phyloP scores from a whole-genome alignment of 2,329 filamentous ascomycete genomes.

The Aspergillus luchuensis region DNA sequence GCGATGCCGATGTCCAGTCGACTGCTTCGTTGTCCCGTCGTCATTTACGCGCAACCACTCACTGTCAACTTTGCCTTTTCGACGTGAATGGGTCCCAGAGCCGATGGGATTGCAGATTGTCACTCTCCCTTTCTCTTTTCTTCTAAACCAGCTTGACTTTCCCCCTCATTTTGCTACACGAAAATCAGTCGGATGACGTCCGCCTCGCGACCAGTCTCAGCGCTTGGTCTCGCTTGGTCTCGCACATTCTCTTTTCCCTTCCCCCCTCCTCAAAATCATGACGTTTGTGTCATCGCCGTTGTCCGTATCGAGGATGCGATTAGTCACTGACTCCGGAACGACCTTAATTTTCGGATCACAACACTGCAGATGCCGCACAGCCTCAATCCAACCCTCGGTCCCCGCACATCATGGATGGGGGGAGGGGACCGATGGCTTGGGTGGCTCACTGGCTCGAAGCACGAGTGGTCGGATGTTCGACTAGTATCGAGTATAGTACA shows the following conservation, averaged over 20 bases:
- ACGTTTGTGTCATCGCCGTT: slow-evolving; percentile 15
- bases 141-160: neutral
- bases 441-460: slow-evolving; percentile 10
- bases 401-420: slow-evolving; percentile 26
- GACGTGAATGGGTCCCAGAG: neutral
- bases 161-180: neutral
- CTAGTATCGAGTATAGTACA: neutral
- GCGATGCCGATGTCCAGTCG: neutral
- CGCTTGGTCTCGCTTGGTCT: slow-evolving; percentile 13
- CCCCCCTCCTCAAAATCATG: slow-evolving; percentile 6
- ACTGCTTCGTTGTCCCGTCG: neutral
- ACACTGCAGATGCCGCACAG: slow-evolving; percentile 8
- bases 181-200: slow-evolving; percentile 21
- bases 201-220: neutral
- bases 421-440: slow-evolving; percentile 24
- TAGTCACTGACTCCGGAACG: neutral
- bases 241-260: neutral
- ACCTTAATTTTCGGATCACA: slow-evolving; percentile 6
- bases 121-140: neutral
- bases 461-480: neutral
- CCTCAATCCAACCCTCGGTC: slow-evolving; percentile 7
- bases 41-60: slow-evolving; percentile 3
- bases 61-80: no score
- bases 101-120: neutral
- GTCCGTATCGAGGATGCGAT: neutral